Percentiles rank a stretch among this genome's conserved stretches.
Evolutionary conservation across 208 protist genomes (phyloP).

Genomic region (Trypanosoma conorhini): DNA sequence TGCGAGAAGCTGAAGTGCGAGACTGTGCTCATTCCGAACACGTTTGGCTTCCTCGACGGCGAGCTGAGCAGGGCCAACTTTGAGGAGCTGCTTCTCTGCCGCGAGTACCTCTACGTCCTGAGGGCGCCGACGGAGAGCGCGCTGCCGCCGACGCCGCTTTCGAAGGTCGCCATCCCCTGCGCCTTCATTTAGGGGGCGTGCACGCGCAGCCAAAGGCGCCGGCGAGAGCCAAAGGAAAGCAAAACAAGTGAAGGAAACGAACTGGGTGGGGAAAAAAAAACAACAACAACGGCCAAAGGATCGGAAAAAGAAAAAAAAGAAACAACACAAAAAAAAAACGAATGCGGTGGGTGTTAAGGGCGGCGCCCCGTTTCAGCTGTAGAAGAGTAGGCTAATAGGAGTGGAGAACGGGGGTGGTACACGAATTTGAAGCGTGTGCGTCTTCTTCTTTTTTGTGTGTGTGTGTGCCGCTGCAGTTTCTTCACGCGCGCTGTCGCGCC

Average conservation of each 20-base stretch:
- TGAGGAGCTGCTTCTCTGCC: constrained; percentile 48
- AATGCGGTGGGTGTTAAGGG: background rate
- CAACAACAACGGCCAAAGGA: background rate
- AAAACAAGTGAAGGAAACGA: constrained; percentile 7
- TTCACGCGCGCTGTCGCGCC: background rate
- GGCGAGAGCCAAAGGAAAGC: background rate
- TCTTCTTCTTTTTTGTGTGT: background rate
- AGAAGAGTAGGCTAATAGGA: background rate
- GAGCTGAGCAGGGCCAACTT: constrained; percentile 81
- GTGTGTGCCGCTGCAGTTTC: background rate
- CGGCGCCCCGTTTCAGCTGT: background rate
- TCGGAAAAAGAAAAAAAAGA: constrained; percentile 5
- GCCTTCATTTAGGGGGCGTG: constrained; percentile 36
- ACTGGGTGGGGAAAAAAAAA: background rate
- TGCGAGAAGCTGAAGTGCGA: constrained; percentile 49
- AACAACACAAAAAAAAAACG: background rate
- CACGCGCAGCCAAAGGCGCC: background rate
- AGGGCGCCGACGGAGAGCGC: constrained; percentile 22
- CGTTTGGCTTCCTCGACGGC: constrained; percentile 81
- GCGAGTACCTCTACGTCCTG: constrained; percentile 75
- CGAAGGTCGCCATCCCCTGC: constrained; percentile 59
- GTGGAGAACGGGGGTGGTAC: background rate
- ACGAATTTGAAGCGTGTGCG: background rate
- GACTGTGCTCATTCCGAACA: constrained; percentile 61
- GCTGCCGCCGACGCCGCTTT: constrained; percentile 43